A percentile compares a stretch with the other conserved stretches of the same genome.
These are phyloP conservation scores for Podaxis rugospora DNA, from an alignment of 768 basidiomycete genomes.

Conservation along the genomic window DNA sequence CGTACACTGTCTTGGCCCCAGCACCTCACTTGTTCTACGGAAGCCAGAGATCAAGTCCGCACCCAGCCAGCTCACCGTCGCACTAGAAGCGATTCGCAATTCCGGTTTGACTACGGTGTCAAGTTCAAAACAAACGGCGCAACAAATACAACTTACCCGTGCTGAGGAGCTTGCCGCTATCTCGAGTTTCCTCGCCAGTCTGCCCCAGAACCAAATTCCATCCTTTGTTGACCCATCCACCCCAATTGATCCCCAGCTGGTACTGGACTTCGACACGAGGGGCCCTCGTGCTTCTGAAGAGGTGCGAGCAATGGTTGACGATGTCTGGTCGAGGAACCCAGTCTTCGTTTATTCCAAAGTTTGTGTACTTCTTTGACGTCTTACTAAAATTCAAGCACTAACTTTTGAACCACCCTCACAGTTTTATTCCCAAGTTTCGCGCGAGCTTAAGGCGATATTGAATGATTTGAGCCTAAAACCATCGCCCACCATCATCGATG, in stretches of 20 bases:
- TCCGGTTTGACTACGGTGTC: slow-evolving; percentile 22
- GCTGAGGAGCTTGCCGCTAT: slow-evolving; percentile 72
- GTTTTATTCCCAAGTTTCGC: slow-evolving; percentile 60
- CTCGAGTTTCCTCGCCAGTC: slow-evolving; percentile 66
- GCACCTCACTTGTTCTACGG: slow-evolving; percentile 31
- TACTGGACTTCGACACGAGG: slow-evolving; percentile 82
- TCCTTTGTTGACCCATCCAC: slow-evolving; percentile 52
- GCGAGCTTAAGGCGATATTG: slow-evolving; percentile 63
- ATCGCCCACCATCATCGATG: slow-evolving; percentile 61
- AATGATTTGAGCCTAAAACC: slow-evolving; percentile 54
- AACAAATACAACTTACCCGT: slow-evolving; percentile 37
- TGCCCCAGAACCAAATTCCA: slow-evolving; percentile 75
- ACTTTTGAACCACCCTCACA: slow-evolving; percentile 20
- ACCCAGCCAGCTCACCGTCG: slow-evolving; percentile 29
- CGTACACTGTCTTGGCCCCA: slow-evolving; percentile 37
- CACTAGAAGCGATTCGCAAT: slow-evolving; percentile 32
- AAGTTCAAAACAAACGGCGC: slow-evolving; percentile 16
- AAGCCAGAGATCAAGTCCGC: slow-evolving; percentile 22
- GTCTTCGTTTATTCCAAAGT: slow-evolving; percentile 77
- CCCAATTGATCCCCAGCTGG: slow-evolving; percentile 75
- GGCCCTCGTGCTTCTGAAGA: slow-evolving; percentile 56
- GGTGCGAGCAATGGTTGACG: slow-evolving; percentile 50
- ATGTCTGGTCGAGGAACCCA: slow-evolving; percentile 71
- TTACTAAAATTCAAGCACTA: slow-evolving; percentile 1
- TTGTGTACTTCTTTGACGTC: slow-evolving; percentile 10